Evolutionary conservation across 192 early-diverging fungal genomes (phyloP), one percentile per base, ranked within the genome.

Genomic region (Backusella macrospora): DNA sequence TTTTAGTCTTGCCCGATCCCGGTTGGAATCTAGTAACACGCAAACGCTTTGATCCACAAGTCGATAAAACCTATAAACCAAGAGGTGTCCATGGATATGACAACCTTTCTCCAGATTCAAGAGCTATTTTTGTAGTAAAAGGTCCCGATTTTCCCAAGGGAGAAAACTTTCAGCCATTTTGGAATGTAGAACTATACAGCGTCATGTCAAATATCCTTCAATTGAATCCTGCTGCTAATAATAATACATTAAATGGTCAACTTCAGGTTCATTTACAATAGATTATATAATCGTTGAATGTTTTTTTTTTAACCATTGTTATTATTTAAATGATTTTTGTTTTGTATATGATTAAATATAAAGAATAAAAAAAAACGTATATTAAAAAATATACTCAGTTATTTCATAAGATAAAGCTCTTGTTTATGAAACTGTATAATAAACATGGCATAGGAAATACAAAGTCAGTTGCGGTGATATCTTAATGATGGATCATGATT

Each of bases 81-180:
- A 76, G 75, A 15, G 96, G 95, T 23, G 82, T 84, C 29, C 96
- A 98, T 78, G 96, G 96, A 1, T 98, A 94, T 83, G 92, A 96
- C 69, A 87, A 92, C 76, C 65, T 86, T 48, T 76, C 87, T 47
- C 80, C 84, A 5, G 86, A 92, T n/a, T 96, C 96, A 86, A 87
- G 92, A 15, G 92, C 94, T 6, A 92, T 94, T 14, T 95, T 96
- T 80, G 79, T 96, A 40, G 95, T 94, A 1, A 78, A 80, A 34
- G 96, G 94, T 1, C 92, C 93, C 1, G 48, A 72, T 62, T 29
- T 69, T 15, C 1, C 46, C 37, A 44, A 68, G 4, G 73, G 77
- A 16, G 72, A 67, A 26, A 74, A 71, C 0, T 68, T 81, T 16
- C 73, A 85, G n/a, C 80, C 84, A 9, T 92, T 95, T 71, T 67